phyloP scores from a whole-genome alignment of 2,329 filamentous ascomycete genomes.

The Cladophialophora exuberans region DNA sequence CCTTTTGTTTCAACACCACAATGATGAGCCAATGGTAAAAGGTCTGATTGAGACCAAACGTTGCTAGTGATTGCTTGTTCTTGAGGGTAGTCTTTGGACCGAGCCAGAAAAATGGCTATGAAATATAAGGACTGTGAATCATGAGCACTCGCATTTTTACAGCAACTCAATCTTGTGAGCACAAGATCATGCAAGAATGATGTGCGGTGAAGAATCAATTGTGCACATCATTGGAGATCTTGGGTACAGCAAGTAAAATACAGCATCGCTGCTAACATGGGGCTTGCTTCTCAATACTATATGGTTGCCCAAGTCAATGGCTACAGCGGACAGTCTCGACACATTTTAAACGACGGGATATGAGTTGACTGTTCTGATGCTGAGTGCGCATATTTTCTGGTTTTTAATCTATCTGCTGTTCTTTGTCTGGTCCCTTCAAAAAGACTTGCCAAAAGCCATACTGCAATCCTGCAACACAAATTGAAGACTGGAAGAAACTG shows the following conservation, averaged over 20 bases:
- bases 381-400: constrained; percentile 10
- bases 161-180: constrained; percentile 4
- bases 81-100: background rate
- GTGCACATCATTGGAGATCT: constrained; percentile 17
- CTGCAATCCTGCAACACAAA: constrained; percentile 21
- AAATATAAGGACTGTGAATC: background rate
- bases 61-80: constrained; percentile 19
- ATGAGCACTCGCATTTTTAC: constrained; percentile 17
- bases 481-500: constrained; percentile 30
- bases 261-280: constrained; percentile 27
- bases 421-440: constrained; percentile 1
- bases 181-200: constrained; percentile 23
- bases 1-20: constrained; percentile 16
- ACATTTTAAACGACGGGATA: background rate
- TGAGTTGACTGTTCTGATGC: constrained; percentile 9
- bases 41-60: constrained; percentile 28
- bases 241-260: constrained; percentile 26
- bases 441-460: background rate
- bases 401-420: background rate
- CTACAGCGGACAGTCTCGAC: constrained; percentile 27
- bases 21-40: constrained; percentile 36
- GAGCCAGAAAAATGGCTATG: background rate
- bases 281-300: constrained; percentile 16
- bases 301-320: constrained; percentile 30
- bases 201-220: constrained; percentile 3